Conservation (phyloP, 2,329 filamentous ascomycete species). For the Calonectria pseudoturangicola region DNA sequence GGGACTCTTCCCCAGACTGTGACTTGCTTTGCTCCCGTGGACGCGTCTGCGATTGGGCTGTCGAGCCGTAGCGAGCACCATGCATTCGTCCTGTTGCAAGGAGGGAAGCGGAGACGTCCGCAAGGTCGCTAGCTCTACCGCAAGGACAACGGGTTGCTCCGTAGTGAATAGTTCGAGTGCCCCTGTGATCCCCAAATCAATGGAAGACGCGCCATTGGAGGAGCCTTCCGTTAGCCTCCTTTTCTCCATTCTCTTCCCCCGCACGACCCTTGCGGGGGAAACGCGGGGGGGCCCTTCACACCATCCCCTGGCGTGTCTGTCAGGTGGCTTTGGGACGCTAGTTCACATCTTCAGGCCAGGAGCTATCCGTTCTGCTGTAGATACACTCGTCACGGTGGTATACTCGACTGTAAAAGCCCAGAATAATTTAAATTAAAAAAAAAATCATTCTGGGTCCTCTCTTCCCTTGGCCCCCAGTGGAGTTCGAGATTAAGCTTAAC, state of each 20-base stretch:
- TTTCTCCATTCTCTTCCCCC: neutral
- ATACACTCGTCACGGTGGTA: no score
- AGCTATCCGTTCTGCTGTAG: neutral
- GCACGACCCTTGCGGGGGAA: constrained; percentile 1
- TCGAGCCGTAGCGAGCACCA: neutral
- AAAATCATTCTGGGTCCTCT: neutral
- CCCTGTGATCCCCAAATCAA: neutral
- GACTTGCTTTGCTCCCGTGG: neutral
- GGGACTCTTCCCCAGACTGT: constrained; percentile 10
- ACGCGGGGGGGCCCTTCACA: neutral
- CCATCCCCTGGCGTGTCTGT: neutral
- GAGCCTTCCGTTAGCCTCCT: constrained; percentile 7
- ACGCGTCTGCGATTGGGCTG: neutral
- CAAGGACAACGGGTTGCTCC: constrained; percentile 5
- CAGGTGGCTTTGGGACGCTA: neutral
- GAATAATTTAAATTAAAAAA: no score
- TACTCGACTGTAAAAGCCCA: no score
- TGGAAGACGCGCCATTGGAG: neutral
- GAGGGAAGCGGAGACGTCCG: neutral
- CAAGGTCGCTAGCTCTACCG: neutral
- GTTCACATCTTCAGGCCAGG: neutral
- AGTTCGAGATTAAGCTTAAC: constrained; percentile 10
- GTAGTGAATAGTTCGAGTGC: neutral
- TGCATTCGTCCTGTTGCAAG: neutral
- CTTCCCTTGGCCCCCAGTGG: neutral